Percentiles rank a stretch among this genome's conserved stretches.
These are phyloP conservation scores for Kockovaella imperatae DNA, from an alignment of 768 basidiomycete genomes.

Conservation along the genomic window DNA sequence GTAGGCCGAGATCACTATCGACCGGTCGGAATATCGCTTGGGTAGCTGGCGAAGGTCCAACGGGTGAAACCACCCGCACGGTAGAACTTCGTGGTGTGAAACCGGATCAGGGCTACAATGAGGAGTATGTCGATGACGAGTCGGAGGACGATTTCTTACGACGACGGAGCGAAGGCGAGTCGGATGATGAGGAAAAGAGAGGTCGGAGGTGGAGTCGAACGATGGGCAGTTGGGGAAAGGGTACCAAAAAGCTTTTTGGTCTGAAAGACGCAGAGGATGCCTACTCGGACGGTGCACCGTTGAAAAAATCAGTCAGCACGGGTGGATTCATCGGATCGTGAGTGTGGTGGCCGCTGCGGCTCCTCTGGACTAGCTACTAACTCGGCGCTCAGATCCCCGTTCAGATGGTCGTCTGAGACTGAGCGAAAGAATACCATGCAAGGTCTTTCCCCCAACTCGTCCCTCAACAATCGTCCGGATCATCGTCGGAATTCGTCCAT, in stretches of 20 bases:
- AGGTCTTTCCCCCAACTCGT: conserved; percentile 12
- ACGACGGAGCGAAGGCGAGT: conserved; percentile 14
- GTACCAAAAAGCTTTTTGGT: conserved; percentile 34
- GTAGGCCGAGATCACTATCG: conserved; percentile 47
- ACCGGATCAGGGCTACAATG: conserved; percentile 4
- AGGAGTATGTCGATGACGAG: conserved; percentile 16
- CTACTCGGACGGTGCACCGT: conserved; percentile 25
- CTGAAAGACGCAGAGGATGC: conserved; percentile 18
- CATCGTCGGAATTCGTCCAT: conserved; percentile 37
- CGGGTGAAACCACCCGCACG: conserved; percentile 20
- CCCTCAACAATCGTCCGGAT: conserved; percentile 3
- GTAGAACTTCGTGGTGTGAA: conserved; percentile 20
- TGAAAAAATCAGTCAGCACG: conserved; percentile 43
- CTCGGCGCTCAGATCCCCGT: conserved; percentile 25
- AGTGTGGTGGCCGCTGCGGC: conserved; percentile 4
- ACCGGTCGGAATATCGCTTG: conserved; percentile 38
- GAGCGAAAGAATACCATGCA: conserved; percentile 32
- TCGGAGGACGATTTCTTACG: conserved; percentile 4
- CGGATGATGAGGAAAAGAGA: conserved; percentile 20
- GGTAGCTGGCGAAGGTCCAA: conserved; percentile 13
- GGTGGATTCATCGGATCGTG: conserved; percentile 41
- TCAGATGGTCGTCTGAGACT: conserved; percentile 31
- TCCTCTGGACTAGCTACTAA: not conserved
- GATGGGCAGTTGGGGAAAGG: conserved; percentile 19
- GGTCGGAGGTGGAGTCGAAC: conserved; percentile 37